These are phyloP conservation scores for Chlorociboria aeruginascens DNA, from an alignment of 495 filamentous ascomycete species.

Conservation along the genomic window DNA sequence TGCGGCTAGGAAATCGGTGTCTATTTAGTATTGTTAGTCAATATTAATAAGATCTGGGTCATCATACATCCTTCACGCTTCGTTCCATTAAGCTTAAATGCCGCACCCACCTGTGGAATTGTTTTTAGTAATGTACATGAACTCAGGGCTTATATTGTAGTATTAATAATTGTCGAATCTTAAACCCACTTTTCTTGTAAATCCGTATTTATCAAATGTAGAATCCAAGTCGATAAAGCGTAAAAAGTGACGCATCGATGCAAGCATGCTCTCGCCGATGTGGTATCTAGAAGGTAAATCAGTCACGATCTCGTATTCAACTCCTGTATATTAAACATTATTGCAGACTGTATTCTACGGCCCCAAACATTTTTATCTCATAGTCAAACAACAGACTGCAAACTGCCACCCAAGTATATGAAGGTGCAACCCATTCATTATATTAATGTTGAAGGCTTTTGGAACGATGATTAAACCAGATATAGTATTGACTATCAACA, in stretches of 20 bases:
- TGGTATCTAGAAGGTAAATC: constrained; percentile 25
- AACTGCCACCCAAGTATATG: too few species aligned
- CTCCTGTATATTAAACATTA: too few species aligned
- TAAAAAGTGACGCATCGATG: constrained; percentile 35
- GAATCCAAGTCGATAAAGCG: constrained; percentile 35
- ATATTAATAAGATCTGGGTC: background rate
- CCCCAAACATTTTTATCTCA: too few species aligned
- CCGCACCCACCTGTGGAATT: background rate
- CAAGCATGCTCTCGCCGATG: constrained; percentile 37
- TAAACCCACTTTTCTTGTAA: constrained; percentile 29
- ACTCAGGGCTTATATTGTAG: too few species aligned
- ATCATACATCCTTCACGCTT: background rate
- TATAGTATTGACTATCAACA: too few species aligned
- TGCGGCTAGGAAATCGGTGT: constrained; percentile 36
- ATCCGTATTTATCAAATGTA: constrained; percentile 31
- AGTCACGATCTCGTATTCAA: background rate
- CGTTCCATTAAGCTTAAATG: background rate
- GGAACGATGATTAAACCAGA: too few species aligned
- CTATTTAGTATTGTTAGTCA: constrained; percentile 11
- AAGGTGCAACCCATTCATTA: too few species aligned
- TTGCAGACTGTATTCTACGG: too few species aligned
- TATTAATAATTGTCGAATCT: too few species aligned
- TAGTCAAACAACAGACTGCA: too few species aligned
- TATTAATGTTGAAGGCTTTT: too few species aligned
- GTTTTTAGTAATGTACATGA: too few species aligned